phyloP scores from a whole-genome alignment of 139 green algal genomes.

The Chlorella sp. region DNA sequence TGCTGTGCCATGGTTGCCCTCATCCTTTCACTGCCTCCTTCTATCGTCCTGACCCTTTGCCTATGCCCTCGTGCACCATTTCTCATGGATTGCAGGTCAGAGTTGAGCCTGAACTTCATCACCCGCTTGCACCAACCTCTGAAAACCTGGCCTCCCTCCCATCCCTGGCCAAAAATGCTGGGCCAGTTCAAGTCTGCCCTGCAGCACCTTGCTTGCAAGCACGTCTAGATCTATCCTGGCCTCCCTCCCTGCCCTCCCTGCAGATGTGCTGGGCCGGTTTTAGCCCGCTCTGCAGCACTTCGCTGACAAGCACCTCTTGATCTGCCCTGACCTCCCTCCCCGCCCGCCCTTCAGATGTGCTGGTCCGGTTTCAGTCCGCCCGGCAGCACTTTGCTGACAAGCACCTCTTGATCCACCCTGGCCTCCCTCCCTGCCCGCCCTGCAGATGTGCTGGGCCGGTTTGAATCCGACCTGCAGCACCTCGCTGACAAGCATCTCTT shows the following conservation, averaged over 20 bases:
- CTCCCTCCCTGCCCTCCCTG: not conserved
- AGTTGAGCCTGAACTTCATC: no score
- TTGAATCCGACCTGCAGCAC: slow-evolving; percentile 74
- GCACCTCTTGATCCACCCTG: not conserved
- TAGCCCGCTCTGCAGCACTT: slow-evolving; percentile 77
- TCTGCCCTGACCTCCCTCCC: not conserved
- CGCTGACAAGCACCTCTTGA: no score
- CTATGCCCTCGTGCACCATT: no score
- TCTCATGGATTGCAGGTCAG: no score
- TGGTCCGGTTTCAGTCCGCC: slow-evolving; percentile 65
- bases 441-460: slow-evolving; percentile 70
- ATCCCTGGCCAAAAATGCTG: slow-evolving; percentile 58
- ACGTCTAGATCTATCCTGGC: not conserved
- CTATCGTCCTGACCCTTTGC: no score
- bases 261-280: slow-evolving; percentile 76
- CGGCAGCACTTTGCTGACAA: no score
- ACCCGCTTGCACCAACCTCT: no score
- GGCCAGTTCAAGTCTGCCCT: slow-evolving; percentile 55
- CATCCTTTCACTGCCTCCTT: not conserved
- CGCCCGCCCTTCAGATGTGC: slow-evolving; percentile 48
- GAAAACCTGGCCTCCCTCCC: not conserved
- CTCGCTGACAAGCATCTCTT: no score
- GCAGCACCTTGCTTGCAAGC: no score
- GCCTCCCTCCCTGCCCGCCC: not conserved
- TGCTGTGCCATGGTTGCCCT: not conserved